Percentiles rank a stretch among this genome's conserved stretches.
phyloP scores from a whole-genome alignment of 2,329 filamentous ascomycete species.

The Monosporascus sp. region DNA sequence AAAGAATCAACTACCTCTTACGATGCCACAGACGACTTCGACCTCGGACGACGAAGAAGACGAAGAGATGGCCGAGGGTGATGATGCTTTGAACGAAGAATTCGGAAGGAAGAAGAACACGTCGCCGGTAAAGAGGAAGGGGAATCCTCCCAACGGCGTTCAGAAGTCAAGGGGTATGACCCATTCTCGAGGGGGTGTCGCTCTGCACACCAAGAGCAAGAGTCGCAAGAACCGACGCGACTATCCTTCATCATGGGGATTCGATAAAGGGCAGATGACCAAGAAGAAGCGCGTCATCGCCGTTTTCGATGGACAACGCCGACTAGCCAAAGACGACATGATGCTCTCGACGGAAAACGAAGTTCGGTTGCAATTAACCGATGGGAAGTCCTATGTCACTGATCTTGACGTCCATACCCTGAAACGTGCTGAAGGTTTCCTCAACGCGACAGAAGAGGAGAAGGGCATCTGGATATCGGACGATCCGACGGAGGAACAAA shows the following conservation, averaged over 20 bases:
- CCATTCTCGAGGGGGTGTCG: constrained; percentile 69
- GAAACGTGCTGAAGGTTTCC: constrained; percentile 80
- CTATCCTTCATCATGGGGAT: constrained; percentile 92
- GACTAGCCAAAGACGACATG: constrained; percentile 97
- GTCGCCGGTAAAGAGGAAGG: constrained; percentile 53
- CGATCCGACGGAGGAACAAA: constrained; percentile 58
- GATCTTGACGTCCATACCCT: constrained; percentile 90
- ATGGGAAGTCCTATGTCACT: constrained; percentile 77
- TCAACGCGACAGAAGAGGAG: constrained; percentile 74
- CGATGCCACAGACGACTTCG: constrained; percentile 29
- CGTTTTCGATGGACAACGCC: constrained; percentile 81
- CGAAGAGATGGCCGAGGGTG: constrained; percentile 50
- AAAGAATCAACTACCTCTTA: constrained; percentile 53
- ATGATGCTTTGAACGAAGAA: constrained; percentile 57
- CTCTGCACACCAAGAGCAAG: constrained; percentile 47
- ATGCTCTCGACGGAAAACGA: constrained; percentile 95
- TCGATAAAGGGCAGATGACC: constrained; percentile 87
- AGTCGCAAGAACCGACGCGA: constrained; percentile 88
- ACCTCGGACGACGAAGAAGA: constrained; percentile 46
- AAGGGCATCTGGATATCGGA: constrained; percentile 79
- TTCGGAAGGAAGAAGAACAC: constrained; percentile 43
- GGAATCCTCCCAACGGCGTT: constrained; percentile 50
- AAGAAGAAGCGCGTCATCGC: constrained; percentile 97
- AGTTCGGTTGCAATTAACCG: constrained; percentile 75
- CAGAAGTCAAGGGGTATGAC: constrained; percentile 70